A percentile compares a stretch with the other conserved stretches of the same genome.
Conservation (phyloP, 371 early-diverging fungal genomes). For the Mucor irregularis region DNA sequence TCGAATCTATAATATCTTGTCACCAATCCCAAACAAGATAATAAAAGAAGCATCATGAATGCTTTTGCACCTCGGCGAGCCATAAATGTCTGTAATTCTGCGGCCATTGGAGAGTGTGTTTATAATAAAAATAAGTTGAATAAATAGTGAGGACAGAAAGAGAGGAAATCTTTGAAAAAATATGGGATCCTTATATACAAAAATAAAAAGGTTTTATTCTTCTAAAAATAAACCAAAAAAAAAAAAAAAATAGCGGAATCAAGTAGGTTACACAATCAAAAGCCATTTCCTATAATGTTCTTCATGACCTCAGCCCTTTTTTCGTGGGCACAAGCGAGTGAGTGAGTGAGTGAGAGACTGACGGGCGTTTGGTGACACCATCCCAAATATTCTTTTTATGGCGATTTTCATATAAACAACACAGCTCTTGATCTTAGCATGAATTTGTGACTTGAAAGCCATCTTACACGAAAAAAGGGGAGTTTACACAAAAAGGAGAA, state of each 20-base stretch:
- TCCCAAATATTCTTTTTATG: too few relatives aligned
- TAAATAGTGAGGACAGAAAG: background rate
- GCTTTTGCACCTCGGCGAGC: constrained; percentile 19
- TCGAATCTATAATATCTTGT: constrained; percentile 8
- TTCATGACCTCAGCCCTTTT: background rate
- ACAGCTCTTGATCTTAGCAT: too few relatives aligned
- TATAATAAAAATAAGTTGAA: constrained; percentile 2
- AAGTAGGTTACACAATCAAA: background rate
- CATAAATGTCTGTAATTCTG: constrained; percentile 20
- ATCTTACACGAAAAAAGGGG: too few relatives aligned
- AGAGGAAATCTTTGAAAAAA: background rate
- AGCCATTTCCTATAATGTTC: background rate
- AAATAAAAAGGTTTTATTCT: too few relatives aligned
- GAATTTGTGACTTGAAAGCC: too few relatives aligned
- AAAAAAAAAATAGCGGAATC: too few relatives aligned
- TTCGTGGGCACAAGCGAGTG: too few relatives aligned
- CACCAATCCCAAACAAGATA: constrained; percentile 11
- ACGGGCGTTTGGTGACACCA: too few relatives aligned
- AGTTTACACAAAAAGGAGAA: too few relatives aligned
- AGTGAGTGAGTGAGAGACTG: too few relatives aligned
- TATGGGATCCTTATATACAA: background rate
- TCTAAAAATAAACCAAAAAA: background rate
- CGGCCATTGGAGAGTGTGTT: constrained; percentile 7
- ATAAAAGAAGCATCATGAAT: constrained; percentile 8
- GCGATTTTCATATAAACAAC: too few relatives aligned